phyloP scores from a whole-genome alignment of 345 rosid genomes.

The Hibiscus mutabilis region DNA sequence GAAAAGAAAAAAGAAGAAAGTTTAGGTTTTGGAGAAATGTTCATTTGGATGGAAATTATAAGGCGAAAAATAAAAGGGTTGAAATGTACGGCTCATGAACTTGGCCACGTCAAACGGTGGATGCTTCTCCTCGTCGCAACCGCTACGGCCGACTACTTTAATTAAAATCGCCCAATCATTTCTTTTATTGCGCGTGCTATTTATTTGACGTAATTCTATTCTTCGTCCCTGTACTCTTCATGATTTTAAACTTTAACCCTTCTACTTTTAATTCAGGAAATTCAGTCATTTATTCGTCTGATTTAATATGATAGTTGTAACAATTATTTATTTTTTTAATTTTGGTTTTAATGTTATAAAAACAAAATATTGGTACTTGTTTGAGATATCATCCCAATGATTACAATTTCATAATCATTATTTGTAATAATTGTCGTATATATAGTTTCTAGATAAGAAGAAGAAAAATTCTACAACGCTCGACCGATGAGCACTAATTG shows the following conservation, averaged over 20 bases:
- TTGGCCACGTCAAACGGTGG: background rate
- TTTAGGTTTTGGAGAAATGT: background rate
- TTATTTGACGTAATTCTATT: too few relatives aligned
- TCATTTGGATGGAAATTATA: conserved; percentile 11
- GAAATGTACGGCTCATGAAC: background rate
- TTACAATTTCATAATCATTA: background rate
- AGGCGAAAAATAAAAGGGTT: background rate
- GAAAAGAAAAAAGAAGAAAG: background rate
- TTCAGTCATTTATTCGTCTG: too few relatives aligned
- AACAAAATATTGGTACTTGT: background rate
- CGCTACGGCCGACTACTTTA: conserved; percentile 19
- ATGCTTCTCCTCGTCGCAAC: conserved; percentile 34
- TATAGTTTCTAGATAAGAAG: background rate
- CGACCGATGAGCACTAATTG: too few relatives aligned
- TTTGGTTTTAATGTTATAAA: background rate
- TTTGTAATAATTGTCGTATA: too few relatives aligned
- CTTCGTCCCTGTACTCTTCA: too few relatives aligned
- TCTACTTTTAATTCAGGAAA: too few relatives aligned
- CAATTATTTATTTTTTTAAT: background rate
- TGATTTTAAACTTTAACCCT: too few relatives aligned
- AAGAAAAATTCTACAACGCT: too few relatives aligned
- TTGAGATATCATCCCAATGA: background rate
- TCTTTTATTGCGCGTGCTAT: background rate
- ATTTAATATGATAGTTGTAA: too few relatives aligned
- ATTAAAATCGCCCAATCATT: background rate